Conservation (phyloP, 2,329 filamentous ascomycete species). For the Nannizziopsis arthrosporioides region DNA sequence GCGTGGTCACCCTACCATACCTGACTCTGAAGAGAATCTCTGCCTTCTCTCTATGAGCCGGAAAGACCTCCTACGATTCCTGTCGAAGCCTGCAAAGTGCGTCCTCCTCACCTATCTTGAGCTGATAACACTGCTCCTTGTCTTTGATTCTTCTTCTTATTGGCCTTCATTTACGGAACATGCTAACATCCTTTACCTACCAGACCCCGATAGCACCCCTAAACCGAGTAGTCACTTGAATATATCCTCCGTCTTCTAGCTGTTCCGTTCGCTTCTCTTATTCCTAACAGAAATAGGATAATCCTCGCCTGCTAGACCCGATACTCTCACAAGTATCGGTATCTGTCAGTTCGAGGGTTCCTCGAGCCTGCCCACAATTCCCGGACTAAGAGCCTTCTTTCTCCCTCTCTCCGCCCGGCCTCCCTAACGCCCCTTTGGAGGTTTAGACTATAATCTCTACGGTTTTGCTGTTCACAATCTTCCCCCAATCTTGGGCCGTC, state of each 20-base stretch:
- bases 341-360: constrained; percentile 56
- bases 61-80: constrained; percentile 80
- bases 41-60: constrained; percentile 66
- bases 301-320: constrained; percentile 68
- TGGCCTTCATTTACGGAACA: neutral
- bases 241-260: constrained; percentile 19
- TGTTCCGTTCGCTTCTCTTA: constrained; percentile 15
- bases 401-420: constrained; percentile 73
- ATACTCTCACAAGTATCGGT: constrained; percentile 78
- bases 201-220: constrained; percentile 53
- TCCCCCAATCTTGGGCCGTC: constrained; percentile 61
- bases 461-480: constrained; percentile 55
- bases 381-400: constrained; percentile 68
- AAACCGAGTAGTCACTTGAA: neutral
- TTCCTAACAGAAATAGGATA: constrained; percentile 41
- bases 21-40: constrained; percentile 20
- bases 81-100: constrained; percentile 90
- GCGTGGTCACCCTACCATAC: constrained; percentile 11
- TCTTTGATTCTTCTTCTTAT: no score
- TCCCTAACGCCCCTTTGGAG: constrained; percentile 65
- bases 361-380: constrained; percentile 65
- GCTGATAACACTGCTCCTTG: no score
- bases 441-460: constrained; percentile 42
- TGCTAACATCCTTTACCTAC: constrained; percentile 14
- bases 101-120: constrained; percentile 25